Base-by-base conservation (phyloP, 2,329 filamentous ascomycete genomes). In the Onygenales sp. region DNA sequence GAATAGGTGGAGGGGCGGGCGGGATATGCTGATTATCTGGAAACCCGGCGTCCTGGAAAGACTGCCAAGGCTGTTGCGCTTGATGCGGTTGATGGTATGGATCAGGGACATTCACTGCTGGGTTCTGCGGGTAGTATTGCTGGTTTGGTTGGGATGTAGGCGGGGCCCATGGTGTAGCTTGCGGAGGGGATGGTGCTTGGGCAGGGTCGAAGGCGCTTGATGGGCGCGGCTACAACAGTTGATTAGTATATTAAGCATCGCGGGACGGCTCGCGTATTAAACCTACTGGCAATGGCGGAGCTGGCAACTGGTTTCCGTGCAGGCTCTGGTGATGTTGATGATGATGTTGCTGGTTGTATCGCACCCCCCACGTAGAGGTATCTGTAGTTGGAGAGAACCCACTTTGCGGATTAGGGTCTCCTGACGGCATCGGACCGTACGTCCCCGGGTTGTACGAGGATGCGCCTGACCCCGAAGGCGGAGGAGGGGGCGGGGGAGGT, bases 321-420 rank as follows among this genome's bases (percentile, higher is more conserved):
- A 39, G 7, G 36, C 49, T 54, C 27, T 46, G 49, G 39, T 55
- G 56, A 33, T 58, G 57, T 32, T 58, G 54, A 21, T 56, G 49
- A n/a, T 31, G 45, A 27, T 53, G 47, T 14, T 56, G 52, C 14
- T 57, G 55, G 54, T 72, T 73, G 56, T 71, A 74, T 51, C 67
- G 67, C 45, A 74, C 71, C 31, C 72, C 73, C 73, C 72, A 75
- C 13, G 60, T 59, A 13, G 67, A 63, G 11, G 69, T 69, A 57
- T 73, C 67, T 21, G 62, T 14, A 6, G 52, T 54, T 21, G 37
- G 37, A 32, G 43, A 40, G 37, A 45, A 51, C 47, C 55, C 59
- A 27, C 59, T 50, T 7, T 55, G 54, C 5, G 61, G 60, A 27
- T 65, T 59, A 9, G 54, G 36, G 10, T 42, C 51, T 11, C 55